Base-by-base conservation (phyloP, 345 rosid genomes). In the Gossypium stocksii region DNA sequence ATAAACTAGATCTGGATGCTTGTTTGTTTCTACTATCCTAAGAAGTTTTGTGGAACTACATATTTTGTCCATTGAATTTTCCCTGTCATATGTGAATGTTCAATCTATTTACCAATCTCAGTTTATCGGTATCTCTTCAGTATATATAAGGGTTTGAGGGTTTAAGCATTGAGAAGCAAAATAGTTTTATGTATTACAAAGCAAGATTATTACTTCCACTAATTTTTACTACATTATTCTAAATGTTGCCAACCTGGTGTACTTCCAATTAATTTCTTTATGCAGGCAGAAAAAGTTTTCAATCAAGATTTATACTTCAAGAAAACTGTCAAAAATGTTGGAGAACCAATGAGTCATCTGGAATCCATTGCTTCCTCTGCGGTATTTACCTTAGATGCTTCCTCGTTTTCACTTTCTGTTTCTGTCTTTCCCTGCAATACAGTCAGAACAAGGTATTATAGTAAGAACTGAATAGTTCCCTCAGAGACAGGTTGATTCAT, bases 291-390 rank as follows among this genome's bases (percentile, higher is more conserved):
- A 83, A 95, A 95, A 79, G 99, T 93, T 77, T 95, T 89, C 82
- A 95, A 95, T 75, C 97, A 93, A 61, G 98, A 95, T 81, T 52
- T 88, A 74, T 95, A 88, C 81, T 95, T 89, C 87, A 95, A 93
- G 89, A 90, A 83, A 85, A 83, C 97, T 75, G 93, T 90, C 77
- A 95, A 93, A 81, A 83, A 81, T 79, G 97, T 90, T 57, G 99
- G 98, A 75, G 99, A 95, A 82, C 98, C 98, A 15, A 95, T 95
- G 98, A 81, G 81, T 78, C 97, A 95, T 79, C 81, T 95, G 83
- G 99, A 95, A 87, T 93, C 98, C 23, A 95, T 95, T 81, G 91
- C 99, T 71, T 95, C 98, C 71, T 87, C 99, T 61, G 99, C 98
- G 81, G 99, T 93, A 93, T n/a, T 74, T 51, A 63, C 23, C 45